Base-by-base conservation (phyloP, 1,284 basidiomycete species). In the Cutaneotrichosporon mucoides region DNA sequence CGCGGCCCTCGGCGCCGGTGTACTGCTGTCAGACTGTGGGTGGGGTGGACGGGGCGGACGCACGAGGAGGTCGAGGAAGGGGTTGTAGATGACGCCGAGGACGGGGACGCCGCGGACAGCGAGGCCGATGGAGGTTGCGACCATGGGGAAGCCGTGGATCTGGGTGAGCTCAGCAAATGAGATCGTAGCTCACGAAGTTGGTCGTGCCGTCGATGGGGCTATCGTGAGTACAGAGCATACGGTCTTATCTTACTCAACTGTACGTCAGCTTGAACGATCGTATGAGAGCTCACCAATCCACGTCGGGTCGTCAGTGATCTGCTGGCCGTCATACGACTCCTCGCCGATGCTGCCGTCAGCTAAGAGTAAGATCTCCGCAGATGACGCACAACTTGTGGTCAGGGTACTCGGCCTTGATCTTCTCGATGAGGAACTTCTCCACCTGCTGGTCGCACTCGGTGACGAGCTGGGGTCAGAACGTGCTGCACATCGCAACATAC, bases 401-500 rank as follows among this genome's bases (percentile, higher is more conserved):
- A 0, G 92, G 92, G 76, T 90, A 96, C 51, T 81, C 81, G 35
- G 79, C 76, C 38, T 80, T 79, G 62, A 97, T 86, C 73, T 86
- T 84, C 55, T 82, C 73, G 74, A 86, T 86, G 49, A 97, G 89
- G 57, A 94, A 82, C 65, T 89, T 86, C 76, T 98, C 94, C 11
- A 96, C 92, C 42, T 83, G 86, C 62, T 96, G 89, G 78, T 99
- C 94, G 70, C 92, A 96, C 79, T 97, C 90, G 0, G 95, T 98
- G n/a, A 98, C 95, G 42, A 97, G 82, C 75, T 76, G 48, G 53
- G 67, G 63, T 13, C 48, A 63, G 55, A 41, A 36, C 7, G 7
- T 10, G 8, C 35, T 34, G 33, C 13, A 8, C 7, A 13, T 12
- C 37, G 15, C 15, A 24, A 64, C 74, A 57, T 61, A 79, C 76